Evolutionary conservation across 148 eudicot genomes (phyloP), one percentile per base, ranked within the genome.

Genomic region (Silene uniflora): DNA sequence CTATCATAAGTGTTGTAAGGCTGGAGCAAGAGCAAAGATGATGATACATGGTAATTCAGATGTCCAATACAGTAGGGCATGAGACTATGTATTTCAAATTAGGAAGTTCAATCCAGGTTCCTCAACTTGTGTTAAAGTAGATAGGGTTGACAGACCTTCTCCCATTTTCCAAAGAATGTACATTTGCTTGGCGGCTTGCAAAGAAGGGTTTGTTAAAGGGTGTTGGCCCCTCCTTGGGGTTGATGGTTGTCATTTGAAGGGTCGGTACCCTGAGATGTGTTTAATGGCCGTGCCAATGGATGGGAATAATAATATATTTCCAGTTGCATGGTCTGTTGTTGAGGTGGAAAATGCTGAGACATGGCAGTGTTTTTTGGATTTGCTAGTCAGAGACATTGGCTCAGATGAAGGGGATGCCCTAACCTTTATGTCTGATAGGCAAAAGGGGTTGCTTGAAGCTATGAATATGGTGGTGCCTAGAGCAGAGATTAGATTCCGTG

Each of bases 381-480:
- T 65, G 9, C 7, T 75, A 10, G 1, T 75, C 0, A 25, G 4
- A 3, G 62, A 64, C 2, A 0, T 75, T 3, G 77, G 64, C 5
- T 7, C 18, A 22, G 24, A 16, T 2, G 47, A 16, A 0, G 62
- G 42, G 0, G 21, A 18, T 0, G 18, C 18, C 0, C 5, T 32
- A 0, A 72, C 76, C 5, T 73, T 73, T 24, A 73, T 73, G 67
- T 73, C 76, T 9, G 67, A 73, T 21, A 60, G 67, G 21, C 67
- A 73, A 10, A 73, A 75, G 62, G 77, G 44, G 1, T 7, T 64
- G 8, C 3, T 64, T 11, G 68, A 64, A 1, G 68, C 44, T 24
- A 24, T 64, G 17, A 12, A 24, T 7, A 7, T 7, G 7, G 42
- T 64, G 14, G 68, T 12, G 0, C n/a, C 42, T 4, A 12, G 25